Conservation (phyloP, 225 moss, liverwort and hornwort genomes). For the Pleurozium schreberi region DNA sequence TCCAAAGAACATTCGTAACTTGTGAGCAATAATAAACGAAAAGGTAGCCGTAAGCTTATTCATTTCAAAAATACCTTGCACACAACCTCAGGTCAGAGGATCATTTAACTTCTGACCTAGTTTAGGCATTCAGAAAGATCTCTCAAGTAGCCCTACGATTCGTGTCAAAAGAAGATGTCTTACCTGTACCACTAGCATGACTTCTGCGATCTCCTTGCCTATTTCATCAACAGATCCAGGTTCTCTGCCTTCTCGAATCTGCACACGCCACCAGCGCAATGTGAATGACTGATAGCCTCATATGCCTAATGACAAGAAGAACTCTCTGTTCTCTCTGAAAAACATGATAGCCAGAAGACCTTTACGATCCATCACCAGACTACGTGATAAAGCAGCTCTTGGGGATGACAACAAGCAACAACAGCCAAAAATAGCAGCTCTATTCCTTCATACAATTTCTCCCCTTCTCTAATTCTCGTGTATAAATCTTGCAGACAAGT, state of each 20-base stretch:
- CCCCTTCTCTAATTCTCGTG: neutral
- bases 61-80: neutral
- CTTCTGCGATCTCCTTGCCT: conserved; percentile 53
- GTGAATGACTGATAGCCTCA: neutral
- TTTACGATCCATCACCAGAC: neutral
- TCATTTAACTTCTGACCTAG: neutral
- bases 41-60: neutral
- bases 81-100: neutral
- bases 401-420: neutral
- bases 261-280: neutral
- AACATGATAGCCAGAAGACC: neutral
- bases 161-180: neutral
- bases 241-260: conserved; percentile 96
- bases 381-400: neutral
- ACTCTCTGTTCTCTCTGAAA: neutral
- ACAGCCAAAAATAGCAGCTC: neutral
- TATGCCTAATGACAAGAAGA: neutral
- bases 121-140: neutral
- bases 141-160: neutral
- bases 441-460: neutral
- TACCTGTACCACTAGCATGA: conserved; percentile 94
- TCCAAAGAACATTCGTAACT: neutral
- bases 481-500: neutral
- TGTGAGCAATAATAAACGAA: neutral
- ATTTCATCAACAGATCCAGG: conserved; percentile 28